A percentile compares a stretch with the other conserved stretches of the same genome.
These are phyloP conservation scores for Meyerozyma elateridarum DNA, from an alignment of 1,139 yeast genomes.

Conservation along the genomic window DNA sequence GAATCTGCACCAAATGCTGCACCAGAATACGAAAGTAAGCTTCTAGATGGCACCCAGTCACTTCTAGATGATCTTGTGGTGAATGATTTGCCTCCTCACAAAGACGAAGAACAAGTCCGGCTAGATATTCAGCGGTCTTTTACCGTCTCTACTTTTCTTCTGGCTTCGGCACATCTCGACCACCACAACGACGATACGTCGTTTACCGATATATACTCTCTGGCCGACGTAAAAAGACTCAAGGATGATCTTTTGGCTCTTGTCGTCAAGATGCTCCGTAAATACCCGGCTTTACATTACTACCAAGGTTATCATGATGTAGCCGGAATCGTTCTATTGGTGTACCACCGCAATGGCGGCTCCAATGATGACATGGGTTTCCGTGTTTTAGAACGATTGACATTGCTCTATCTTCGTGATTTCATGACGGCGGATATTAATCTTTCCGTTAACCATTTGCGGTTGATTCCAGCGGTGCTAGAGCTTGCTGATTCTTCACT, in stretches of 20 bases:
- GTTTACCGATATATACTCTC: constrained; percentile 31
- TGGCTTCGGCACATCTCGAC: constrained; percentile 15
- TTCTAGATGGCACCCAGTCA: too few species aligned
- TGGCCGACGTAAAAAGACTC: constrained; percentile 27
- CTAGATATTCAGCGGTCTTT: constrained; percentile 77
- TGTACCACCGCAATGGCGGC: constrained; percentile 32
- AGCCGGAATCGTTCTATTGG: constrained; percentile 61
- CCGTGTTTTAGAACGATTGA: constrained; percentile 49
- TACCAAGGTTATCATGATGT: constrained; percentile 94
- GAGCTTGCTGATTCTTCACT: constrained; percentile 46
- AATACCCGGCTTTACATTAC: constrained; percentile 60
- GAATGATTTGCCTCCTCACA: constrained; percentile 43
- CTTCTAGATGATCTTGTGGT: constrained; percentile 20
- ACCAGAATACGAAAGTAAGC: too few species aligned
- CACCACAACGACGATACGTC: constrained; percentile 20
- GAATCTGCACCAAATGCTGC: too few species aligned
- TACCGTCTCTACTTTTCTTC: constrained; percentile 34
- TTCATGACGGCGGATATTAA: constrained; percentile 73
- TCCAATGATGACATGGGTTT: constrained; percentile 35
- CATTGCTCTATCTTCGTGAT: constrained; percentile 69
- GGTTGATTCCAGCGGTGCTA: constrained; percentile 60
- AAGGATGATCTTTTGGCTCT: constrained; percentile 42
- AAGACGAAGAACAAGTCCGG: constrained; percentile 73
- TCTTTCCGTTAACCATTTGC: constrained; percentile 61
- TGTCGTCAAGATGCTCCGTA: constrained; percentile 53